Evolutionary conservation across 306 rosid genomes (phyloP), one percentile per base, ranked within the genome.

Genomic region (Vigna hirtella): DNA sequence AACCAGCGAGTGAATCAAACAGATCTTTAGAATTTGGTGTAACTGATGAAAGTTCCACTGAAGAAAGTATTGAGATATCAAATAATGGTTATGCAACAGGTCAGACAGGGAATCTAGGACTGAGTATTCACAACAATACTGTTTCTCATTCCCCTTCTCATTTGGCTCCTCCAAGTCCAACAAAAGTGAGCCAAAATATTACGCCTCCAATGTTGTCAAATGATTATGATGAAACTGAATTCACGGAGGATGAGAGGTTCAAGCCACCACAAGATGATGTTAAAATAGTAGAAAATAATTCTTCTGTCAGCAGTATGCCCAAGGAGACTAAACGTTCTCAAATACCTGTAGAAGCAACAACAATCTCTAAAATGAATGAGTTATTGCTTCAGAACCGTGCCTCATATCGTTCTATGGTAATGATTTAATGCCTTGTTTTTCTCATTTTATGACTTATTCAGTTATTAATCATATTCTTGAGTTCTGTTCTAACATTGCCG

Each of bases 361-460:
- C 92, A 43, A 66, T 95, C 61, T 86, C 97, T 56, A 93, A 92
- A 42, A 95, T 91, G 98, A 57, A 88, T 28, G 74, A 82, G 53
- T 67, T 87, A 56, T 82, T 91, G 73, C 75, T 85, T 73, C 87
- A 86, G 77, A 86, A 84, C 66, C 88, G 32, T 72, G 81, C 85
- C 38, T 83, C 91, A 0, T 81, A 72, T 73, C 65, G 56, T 53
- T 85, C 93, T 5, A 74, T 86, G 93, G 98, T 95, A 82, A 14
- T 47, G n/a, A 64, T 53, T 47, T 73, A 16, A 62, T 32, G 47
- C 67, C 24, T 55, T 4, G 0, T 40, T 66, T 77, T 69, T 57
- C 70, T 45, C 16, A 28, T 78, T 62, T 76, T 4, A 66, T 50
- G 13, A 66, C 45, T 62, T 22, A 26, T 11, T 42, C 1, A 42